A percentile compares a stretch with the other conserved stretches of the same genome.
Evolutionary conservation across 1,284 basidiomycete genomes (phyloP).

Genomic region (Retiboletus flavoniger): DNA sequence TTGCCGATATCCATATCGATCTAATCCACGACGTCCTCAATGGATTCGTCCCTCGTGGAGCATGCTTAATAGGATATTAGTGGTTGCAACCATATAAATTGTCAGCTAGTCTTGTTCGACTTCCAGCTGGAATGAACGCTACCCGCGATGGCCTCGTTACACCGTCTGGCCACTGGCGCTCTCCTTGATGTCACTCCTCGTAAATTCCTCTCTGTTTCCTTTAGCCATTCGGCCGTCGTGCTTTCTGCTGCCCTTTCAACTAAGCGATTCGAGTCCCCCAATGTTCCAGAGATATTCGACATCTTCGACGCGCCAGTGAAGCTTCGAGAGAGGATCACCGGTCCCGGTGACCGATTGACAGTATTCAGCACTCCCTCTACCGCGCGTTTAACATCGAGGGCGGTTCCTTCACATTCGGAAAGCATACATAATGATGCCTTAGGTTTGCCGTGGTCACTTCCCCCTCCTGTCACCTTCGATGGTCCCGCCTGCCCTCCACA

Average conservation of each 20-base stretch:
- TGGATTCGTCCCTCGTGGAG: neutral
- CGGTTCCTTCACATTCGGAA: neutral
- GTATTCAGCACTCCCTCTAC: neutral
- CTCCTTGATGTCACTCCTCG: conserved; percentile 9
- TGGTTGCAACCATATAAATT: conserved; percentile 22
- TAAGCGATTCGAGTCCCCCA: conserved; percentile 1
- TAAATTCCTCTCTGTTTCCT: conserved; percentile 9
- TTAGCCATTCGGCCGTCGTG: conserved; percentile 4
- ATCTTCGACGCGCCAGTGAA: conserved; percentile 44
- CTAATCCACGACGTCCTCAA: conserved; percentile 1
- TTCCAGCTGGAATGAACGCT: neutral
- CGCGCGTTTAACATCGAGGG: neutral
- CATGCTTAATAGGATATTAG: neutral
- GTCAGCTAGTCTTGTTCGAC: neutral
- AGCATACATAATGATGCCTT: conserved; percentile 5
- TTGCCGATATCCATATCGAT: conserved; percentile 16
- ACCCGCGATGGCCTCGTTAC: conserved; percentile 18
- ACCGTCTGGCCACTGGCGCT: conserved; percentile 7
- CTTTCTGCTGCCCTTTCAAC: conserved; percentile 9
- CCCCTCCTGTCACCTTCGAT: conserved; percentile 45
- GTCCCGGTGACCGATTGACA: neutral
- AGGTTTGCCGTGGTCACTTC: conserved; percentile 33
- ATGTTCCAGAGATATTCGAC: conserved; percentile 33
- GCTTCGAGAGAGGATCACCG: conserved; percentile 31
- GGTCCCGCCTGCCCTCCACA: conserved; percentile 44